A percentile compares a stretch with the other conserved stretches of the same genome.
phyloP scores from a whole-genome alignment of 148 eudicot species.

The Bassia scoparia region DNA sequence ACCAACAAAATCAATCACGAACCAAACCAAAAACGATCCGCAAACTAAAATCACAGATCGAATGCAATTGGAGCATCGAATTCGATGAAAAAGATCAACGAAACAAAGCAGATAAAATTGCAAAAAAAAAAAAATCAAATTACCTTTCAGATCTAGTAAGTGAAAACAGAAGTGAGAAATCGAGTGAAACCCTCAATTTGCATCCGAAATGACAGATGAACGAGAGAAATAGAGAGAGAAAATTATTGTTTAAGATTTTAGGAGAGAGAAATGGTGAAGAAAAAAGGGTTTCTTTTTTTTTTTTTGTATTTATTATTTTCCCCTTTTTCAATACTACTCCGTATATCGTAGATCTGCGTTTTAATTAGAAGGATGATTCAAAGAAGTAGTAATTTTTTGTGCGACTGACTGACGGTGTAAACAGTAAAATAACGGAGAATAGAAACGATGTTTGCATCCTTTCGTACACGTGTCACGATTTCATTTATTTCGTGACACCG shows the following conservation, averaged over 20 bases:
- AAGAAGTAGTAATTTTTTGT: background rate
- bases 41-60: conserved; percentile 18
- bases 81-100: background rate
- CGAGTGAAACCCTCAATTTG: conserved; percentile 19
- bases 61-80: background rate
- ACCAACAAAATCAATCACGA: background rate
- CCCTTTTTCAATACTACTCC: background rate
- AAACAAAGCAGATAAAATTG: background rate
- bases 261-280: conserved; percentile 19
- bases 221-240: conserved; percentile 1
- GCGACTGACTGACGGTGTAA: no score
- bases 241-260: background rate
- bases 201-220: conserved; percentile 23
- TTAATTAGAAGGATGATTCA: background rate
- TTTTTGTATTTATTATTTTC: background rate
- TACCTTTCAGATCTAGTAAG: conserved; percentile 32
- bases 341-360: conserved; percentile 28
- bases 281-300: conserved; percentile 4
- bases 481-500: no score
- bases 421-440: no score
- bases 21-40: background rate
- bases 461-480: no score
- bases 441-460: no score
- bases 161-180: conserved; percentile 11
- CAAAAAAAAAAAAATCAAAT: background rate